A percentile compares a stretch with the other conserved stretches of the same genome.
phyloP scores from a whole-genome alignment of 23 red algal species.

The Chondrus crispus region DNA sequence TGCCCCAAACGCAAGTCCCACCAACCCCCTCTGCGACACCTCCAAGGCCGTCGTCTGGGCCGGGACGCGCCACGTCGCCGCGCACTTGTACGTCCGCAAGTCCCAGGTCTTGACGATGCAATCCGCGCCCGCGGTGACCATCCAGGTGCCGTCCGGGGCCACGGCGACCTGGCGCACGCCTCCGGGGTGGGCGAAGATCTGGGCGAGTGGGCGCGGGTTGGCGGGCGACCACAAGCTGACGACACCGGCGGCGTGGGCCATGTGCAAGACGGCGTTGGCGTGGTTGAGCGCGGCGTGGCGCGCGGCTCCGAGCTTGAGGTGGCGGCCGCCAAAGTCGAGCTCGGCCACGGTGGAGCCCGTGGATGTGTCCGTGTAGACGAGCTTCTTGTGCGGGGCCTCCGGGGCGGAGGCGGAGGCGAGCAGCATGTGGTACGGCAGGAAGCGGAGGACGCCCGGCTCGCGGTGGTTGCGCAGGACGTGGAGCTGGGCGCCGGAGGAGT shows the following conservation, averaged over 20 bases:
- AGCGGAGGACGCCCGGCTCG: slow-evolving; percentile 67
- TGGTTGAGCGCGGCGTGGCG: slow-evolving; percentile 34
- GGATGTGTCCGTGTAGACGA: slow-evolving; percentile 81
- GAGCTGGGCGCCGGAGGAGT: slow-evolving; percentile 74
- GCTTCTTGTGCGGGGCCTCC: not conserved
- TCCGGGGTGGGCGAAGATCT: slow-evolving; percentile 72
- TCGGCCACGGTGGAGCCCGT: slow-evolving; percentile 66
- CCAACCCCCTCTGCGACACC: slow-evolving; percentile 56
- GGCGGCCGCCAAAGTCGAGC: slow-evolving; percentile 5
- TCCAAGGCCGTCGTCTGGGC: slow-evolving; percentile 3
- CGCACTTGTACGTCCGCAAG: slow-evolving; percentile 56
- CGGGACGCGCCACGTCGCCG: not conserved
- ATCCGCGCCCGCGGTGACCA: slow-evolving; percentile 82
- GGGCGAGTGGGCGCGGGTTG: slow-evolving; percentile 49
- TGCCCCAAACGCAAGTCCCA: slow-evolving; percentile 58
- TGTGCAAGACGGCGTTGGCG: slow-evolving; percentile 61
- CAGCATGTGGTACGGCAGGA: slow-evolving; percentile 92
- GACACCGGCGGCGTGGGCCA: slow-evolving; percentile 74
- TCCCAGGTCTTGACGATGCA: slow-evolving; percentile 62
- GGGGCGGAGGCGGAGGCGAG: slow-evolving; percentile 57
- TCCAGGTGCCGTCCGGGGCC: slow-evolving; percentile 28
- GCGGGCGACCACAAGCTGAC: slow-evolving; percentile 87
- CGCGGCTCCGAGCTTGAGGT: slow-evolving; percentile 5
- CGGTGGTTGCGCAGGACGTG: slow-evolving; percentile 80
- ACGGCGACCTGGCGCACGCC: slow-evolving; percentile 72